Percentiles rank a stretch among this genome's conserved stretches.
phyloP scores from a whole-genome alignment of 139 green algal species.

The Yamagishiella unicocca region DNA sequence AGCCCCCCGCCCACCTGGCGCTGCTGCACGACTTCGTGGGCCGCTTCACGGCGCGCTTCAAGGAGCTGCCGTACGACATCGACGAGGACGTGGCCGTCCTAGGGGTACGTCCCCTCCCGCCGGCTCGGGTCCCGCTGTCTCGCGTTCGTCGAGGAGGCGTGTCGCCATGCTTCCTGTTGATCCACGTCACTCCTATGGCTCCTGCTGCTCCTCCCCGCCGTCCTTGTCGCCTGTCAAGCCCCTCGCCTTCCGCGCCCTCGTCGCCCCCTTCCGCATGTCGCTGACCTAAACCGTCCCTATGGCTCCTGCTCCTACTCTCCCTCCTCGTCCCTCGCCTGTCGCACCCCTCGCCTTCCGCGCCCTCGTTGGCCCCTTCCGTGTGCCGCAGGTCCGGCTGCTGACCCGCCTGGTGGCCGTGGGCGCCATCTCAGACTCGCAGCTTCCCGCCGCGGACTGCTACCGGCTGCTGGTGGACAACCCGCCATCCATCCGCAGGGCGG shows the following conservation, averaged over 20 bases:
- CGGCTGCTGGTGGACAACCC: slow-evolving; percentile 71
- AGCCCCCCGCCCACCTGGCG: slow-evolving; percentile 18
- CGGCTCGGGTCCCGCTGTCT: too few relatives aligned
- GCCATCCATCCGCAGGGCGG: slow-evolving; percentile 67
- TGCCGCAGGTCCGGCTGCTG: slow-evolving; percentile 62
- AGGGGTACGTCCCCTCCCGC: slow-evolving; percentile 74
- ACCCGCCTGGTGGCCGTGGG: slow-evolving; percentile 67
- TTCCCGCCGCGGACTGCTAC: slow-evolving; percentile 52
- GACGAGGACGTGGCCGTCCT: slow-evolving; percentile 84
- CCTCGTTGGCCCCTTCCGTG: neutral
- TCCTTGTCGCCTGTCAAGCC: too few relatives aligned
- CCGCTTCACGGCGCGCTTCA: slow-evolving; percentile 86
- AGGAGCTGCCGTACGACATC: slow-evolving; percentile 88
- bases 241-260: too few relatives aligned
- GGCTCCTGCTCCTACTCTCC: neutral
- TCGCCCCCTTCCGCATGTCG: too few relatives aligned
- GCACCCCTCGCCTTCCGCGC: neutral
- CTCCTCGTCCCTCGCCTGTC: neutral
- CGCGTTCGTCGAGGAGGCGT: too few relatives aligned
- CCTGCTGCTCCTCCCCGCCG: too few relatives aligned
- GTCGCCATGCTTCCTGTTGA: too few relatives aligned
- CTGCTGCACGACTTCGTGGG: slow-evolving; percentile 50
- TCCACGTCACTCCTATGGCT: too few relatives aligned
- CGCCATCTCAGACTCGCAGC: neutral
- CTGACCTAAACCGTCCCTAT: too few relatives aligned